These are phyloP conservation scores for Sclerotinia borealis DNA, from an alignment of 2,329 filamentous ascomycete genomes.

Conservation along the genomic window DNA sequence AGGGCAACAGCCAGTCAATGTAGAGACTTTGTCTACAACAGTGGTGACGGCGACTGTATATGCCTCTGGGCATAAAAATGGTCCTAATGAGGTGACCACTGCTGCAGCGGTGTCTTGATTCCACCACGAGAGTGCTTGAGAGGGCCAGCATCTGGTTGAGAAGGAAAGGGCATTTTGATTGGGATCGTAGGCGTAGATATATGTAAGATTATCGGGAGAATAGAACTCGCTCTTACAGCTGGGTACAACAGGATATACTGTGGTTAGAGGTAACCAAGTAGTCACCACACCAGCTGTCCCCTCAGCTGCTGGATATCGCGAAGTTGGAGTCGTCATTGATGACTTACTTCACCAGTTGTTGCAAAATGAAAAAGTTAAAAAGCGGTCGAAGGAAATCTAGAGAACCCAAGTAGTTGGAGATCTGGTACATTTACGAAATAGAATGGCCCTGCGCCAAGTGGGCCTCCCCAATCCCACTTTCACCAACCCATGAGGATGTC, in stretches of 20 bases:
- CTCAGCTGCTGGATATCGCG: neutral
- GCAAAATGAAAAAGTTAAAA: neutral
- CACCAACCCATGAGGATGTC: neutral
- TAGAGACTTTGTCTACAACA: neutral
- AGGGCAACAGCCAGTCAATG: slow-evolving; percentile 5
- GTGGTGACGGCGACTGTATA: neutral
- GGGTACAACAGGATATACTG: slow-evolving; percentile 4
- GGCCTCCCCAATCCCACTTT: neutral
- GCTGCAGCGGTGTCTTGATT: neutral
- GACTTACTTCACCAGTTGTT: neutral
- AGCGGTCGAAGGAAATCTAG: neutral
- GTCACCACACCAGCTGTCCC: neutral
- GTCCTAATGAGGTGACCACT: neutral
- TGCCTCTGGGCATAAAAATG: slow-evolving; percentile 4
- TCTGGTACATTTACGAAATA: neutral
- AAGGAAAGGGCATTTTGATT: neutral
- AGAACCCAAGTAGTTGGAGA: too few species aligned
- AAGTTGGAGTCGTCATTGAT: neutral
- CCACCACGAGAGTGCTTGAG: neutral
- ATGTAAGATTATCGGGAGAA: neutral
- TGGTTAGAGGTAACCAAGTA: slow-evolving; percentile 8
- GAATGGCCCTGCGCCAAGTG: neutral
- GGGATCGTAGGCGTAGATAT: neutral
- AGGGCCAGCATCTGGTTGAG: neutral
- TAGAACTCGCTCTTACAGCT: neutral